A percentile compares a stretch with the other conserved stretches of the same genome.
These are phyloP conservation scores for Fonsecaea pedrosoi DNA, from an alignment of 2,329 filamentous ascomycete genomes.

Conservation along the genomic window DNA sequence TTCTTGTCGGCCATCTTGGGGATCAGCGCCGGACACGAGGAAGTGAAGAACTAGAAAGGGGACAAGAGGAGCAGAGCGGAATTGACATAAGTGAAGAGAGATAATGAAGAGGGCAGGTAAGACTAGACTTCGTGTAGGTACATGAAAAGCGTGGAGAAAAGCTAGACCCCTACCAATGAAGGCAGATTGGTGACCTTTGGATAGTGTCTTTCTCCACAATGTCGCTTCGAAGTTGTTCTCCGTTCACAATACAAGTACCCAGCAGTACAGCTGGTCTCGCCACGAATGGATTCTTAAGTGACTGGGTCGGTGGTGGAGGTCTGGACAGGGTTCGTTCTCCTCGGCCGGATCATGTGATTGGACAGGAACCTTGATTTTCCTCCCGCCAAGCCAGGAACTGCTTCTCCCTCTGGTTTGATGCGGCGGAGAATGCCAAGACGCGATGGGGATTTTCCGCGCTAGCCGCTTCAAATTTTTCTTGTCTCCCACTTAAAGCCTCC, in stretches of 20 bases:
- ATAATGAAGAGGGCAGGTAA: constrained; percentile 4
- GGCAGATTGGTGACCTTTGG: background rate
- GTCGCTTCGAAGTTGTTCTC: background rate
- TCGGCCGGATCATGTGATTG: background rate
- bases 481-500: too few relatives aligned
- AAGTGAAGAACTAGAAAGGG: background rate
- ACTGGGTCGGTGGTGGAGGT: background rate
- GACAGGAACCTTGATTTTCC: background rate
- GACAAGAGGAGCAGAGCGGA: background rate
- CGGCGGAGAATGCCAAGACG: background rate
- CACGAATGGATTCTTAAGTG: background rate
- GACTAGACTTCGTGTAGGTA: background rate
- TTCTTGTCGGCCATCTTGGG: constrained; percentile 15
- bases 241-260: background rate
- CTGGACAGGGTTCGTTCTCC: background rate
- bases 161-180: background rate
- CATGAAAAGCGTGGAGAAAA: background rate
- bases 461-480: background rate
- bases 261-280: background rate
- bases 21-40: background rate
- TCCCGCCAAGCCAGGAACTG: background rate
- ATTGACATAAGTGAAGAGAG: background rate
- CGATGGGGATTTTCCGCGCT: background rate
- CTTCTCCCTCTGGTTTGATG: background rate
- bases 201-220: background rate